Evolutionary conservation across 2,329 filamentous ascomycete genomes (phyloP), one percentile per base, ranked within the genome.

Genomic region (Clathrospora elynae): DNA sequence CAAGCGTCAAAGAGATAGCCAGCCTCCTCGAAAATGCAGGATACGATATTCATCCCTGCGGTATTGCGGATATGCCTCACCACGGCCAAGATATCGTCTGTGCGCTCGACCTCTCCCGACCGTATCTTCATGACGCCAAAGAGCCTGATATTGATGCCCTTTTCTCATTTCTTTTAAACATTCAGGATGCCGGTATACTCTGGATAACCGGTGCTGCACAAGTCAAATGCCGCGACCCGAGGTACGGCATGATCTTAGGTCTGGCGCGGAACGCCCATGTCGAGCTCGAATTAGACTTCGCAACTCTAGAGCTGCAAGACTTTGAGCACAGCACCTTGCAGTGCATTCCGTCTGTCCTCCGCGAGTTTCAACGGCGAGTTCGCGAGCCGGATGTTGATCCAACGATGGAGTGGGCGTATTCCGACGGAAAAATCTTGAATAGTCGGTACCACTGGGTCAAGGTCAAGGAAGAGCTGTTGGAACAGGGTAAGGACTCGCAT

Each of bases 151-250:
- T 33, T 17, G 11, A 47, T 11, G 2, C 26, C 8, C 10, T 43
- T 11, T n/a, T 28, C 10, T 11, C 6, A 12, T 36, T 29, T 52
- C 54, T 18, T 11, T 30, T 7, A 5, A 16, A 6, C 55, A 62
- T 35, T 17, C 57, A 34, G 9, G 29, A 19, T 19, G 35, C 2
- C 6, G 17, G 25, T 5, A 3, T 53, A 6, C 37, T 72, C 3
- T 71, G 69, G 69, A 25, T 67, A 1, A 70, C 62, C 0, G 22
- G 22, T 0, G 39, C 49, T 1, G 54, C 46, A 2, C 57, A 68
- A 23, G 34, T 62, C 1, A 12, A 33, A 5, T 64, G 57, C 39
- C 18, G n/a, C 2, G 61, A 71, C 12, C 67, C 69, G 2, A 28
- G 57, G 3, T 68, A 51, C 36, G 54, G 42, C 0, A 59, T 62